Conservation (phyloP, 805 yeast species). For the Dipodascopsis uninucleata region DNA sequence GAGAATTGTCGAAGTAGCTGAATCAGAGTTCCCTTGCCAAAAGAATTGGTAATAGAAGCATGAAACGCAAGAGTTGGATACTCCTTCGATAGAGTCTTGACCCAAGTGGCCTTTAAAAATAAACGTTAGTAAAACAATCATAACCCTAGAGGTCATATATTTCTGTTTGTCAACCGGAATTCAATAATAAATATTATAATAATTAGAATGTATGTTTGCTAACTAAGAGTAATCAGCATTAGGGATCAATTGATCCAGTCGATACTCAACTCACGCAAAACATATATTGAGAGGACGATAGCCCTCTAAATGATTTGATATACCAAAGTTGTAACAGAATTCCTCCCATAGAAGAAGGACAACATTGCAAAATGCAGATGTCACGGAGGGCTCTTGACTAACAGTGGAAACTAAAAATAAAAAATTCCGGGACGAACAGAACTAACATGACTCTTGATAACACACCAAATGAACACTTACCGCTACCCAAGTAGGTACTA, state of each 20-base stretch:
- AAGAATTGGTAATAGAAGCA: slow-evolving; percentile 94
- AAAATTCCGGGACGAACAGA: slow-evolving; percentile 2
- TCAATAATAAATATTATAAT: slow-evolving; percentile 12
- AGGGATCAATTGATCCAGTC: slow-evolving; percentile 30
- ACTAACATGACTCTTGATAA: slow-evolving; percentile 15
- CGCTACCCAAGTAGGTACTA: slow-evolving; percentile 99
- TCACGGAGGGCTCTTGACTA: slow-evolving; percentile 43
- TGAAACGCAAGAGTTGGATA: slow-evolving; percentile 97
- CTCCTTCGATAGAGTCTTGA: slow-evolving; percentile 83
- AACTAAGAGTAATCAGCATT: slow-evolving; percentile 66
- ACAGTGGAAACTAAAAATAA: slow-evolving; percentile 59
- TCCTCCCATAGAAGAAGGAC: slow-evolving; percentile 44
- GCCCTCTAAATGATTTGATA: slow-evolving; percentile 53
- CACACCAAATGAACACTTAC: slow-evolving; percentile 58
- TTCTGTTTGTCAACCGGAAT: slow-evolving; percentile 32
- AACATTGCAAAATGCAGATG: slow-evolving; percentile 10
- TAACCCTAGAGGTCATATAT: background rate
- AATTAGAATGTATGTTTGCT: slow-evolving; percentile 65
- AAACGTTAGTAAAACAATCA: slow-evolving; percentile 2
- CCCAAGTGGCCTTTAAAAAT: slow-evolving; percentile 88
- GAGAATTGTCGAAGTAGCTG: slow-evolving; percentile 92
- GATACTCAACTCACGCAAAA: slow-evolving; percentile 80
- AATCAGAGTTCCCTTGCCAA: slow-evolving; percentile 94
- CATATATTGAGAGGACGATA: too few species aligned
- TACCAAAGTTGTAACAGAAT: slow-evolving; percentile 99